phyloP scores from a whole-genome alignment of 169 alveolate genomes.

The Plasmodium vivax region DNA sequence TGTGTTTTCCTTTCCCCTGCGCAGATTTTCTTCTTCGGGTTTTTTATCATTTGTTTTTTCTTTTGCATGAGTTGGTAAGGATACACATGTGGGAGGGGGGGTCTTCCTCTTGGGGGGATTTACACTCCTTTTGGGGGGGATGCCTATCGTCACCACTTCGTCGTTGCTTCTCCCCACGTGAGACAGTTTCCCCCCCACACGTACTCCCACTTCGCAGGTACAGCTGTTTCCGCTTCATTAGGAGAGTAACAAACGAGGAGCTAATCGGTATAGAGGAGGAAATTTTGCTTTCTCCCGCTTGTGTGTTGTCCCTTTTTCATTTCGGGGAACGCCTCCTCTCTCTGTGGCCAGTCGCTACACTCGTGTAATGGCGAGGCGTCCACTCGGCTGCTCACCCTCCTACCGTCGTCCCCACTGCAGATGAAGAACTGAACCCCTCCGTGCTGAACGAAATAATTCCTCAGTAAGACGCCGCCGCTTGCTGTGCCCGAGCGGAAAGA shows the following conservation, averaged over 20 bases:
- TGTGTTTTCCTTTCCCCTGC: neutral
- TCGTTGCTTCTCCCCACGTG: neutral
- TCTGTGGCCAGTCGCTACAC: neutral
- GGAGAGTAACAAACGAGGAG: neutral
- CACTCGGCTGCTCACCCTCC: neutral
- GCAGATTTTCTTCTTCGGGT: constrained; percentile 22
- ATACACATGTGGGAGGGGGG: neutral
- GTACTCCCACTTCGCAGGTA: neutral
- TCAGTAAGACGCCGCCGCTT: constrained; percentile 6
- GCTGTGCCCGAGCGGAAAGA: neutral
- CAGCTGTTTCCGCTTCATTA: neutral
- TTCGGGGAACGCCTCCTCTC: neutral
- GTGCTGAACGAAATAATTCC: constrained; percentile 51
- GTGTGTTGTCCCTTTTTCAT: neutral
- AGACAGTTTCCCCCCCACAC: neutral
- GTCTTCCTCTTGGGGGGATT: neutral
- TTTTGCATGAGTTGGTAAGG: constrained; percentile 63
- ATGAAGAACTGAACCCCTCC: constrained; percentile 56
- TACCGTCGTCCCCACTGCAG: neutral
- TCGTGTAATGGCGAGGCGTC: neutral
- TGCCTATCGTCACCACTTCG: neutral
- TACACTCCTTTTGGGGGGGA: neutral
- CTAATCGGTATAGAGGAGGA: neutral
- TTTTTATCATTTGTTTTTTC: constrained; percentile 7
- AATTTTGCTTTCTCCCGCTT: neutral